A percentile compares a stretch with the other conserved stretches of the same genome.
Evolutionary conservation across 305 asterid genomes (phyloP).

Genomic region (Fraxinus ornus): DNA sequence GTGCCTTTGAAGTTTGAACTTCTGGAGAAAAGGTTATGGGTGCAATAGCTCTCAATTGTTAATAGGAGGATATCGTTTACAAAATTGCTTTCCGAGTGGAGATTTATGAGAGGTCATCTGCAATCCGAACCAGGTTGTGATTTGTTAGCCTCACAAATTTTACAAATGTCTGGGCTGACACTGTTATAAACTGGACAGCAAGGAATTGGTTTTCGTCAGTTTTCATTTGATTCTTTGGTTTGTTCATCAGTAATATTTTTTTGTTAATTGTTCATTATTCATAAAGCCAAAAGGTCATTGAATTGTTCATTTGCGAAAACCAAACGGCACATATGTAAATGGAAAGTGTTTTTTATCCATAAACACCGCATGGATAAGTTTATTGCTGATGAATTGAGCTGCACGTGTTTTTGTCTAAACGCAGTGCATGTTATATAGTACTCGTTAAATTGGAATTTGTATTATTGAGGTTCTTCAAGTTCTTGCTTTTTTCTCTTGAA

Average conservation of each 20-base stretch:
- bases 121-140: neutral
- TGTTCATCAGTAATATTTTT: neutral
- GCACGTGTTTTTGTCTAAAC: neutral
- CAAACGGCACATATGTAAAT: neutral
- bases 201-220: neutral
- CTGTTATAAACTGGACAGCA: neutral
- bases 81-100: neutral
- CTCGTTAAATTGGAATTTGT: neutral
- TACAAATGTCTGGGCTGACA: constrained; percentile 1
- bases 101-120: neutral
- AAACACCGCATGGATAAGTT: neutral
- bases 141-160: neutral
- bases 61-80: neutral
- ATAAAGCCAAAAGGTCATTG: neutral
- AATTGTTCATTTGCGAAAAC: neutral
- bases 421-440: neutral
- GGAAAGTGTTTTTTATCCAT: neutral
- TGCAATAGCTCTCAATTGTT: neutral
- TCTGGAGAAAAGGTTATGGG: neutral
- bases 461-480: neutral
- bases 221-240: neutral
- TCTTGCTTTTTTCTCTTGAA: constrained; percentile 36
- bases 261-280: neutral
- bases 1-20: neutral
- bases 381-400: constrained; percentile 6